These are phyloP conservation scores for Setaria italica DNA, from an alignment of 202 grass and related monocot species.

Conservation along the genomic window DNA sequence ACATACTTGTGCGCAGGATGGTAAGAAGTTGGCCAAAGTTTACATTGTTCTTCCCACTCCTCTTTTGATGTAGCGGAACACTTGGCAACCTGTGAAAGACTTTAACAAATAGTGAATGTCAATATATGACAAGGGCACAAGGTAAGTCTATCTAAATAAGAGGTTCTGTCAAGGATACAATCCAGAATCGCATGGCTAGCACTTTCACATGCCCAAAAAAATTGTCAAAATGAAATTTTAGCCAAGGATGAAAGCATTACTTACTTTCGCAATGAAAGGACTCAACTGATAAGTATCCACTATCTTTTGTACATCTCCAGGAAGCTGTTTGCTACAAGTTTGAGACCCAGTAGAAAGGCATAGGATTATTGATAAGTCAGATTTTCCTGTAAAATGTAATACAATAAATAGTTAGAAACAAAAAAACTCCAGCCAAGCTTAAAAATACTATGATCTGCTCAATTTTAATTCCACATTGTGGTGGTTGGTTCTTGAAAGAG, in stretches of 20 bases:
- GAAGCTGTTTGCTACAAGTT: conserved; percentile 48
- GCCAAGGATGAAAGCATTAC: conserved; percentile 10
- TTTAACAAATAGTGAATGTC: conserved; percentile 46
- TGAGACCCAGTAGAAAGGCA: conserved; percentile 63
- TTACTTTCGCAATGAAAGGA: conserved; percentile 76
- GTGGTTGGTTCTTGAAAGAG: too few species aligned
- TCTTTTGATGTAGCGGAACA: conserved; percentile 83
- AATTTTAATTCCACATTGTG: conserved; percentile 30
- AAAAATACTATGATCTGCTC: conserved; percentile 1
- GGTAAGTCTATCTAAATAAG: background rate
- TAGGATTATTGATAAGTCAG: conserved; percentile 81
- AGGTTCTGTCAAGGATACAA: background rate
- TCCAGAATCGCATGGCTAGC: background rate
- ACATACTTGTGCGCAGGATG: conserved; percentile 82
- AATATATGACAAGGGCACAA: conserved; percentile 27
- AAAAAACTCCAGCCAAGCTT: background rate
- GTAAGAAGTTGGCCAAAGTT: conserved; percentile 97
- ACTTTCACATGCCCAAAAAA: conserved; percentile 14
- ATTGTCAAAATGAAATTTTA: background rate
- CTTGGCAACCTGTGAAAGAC: conserved; percentile 72
- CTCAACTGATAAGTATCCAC: conserved; percentile 64
- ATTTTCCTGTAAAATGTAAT: conserved; percentile 61
- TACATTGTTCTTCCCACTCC: conserved; percentile 94
- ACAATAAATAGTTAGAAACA: conserved; percentile 20
- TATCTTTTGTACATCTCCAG: conserved; percentile 67